Base-by-base conservation (phyloP, 345 rosid species). In the Citrus sp. region DNA sequence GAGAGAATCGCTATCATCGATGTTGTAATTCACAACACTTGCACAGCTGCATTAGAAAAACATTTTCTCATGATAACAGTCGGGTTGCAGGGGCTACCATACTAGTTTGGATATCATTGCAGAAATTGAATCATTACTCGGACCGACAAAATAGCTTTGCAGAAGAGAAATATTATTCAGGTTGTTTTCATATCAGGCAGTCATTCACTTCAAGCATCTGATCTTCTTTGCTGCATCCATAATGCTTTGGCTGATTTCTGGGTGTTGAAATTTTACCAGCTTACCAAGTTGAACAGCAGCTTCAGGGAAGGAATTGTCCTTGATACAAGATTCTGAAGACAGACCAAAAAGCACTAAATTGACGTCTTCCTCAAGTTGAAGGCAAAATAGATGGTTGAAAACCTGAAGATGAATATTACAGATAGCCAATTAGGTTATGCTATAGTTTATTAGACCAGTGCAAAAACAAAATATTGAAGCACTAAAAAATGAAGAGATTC, bases 301-400 rank as follows among this genome's bases (percentile, higher is more conserved):
- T 70, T 78, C 84, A 6, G 88, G 83, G 75, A 89, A 85, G 78
- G 81, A 75, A 51, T 82, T 86, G 59, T 92, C 90, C 24, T 64
- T 25, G n/a, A 84, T 72, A 62, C 64, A 80, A 69, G 77, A 72
- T 34, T 87, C 91, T 9, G 90, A 90, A 78, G 89, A 78, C 63
- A 95, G 86, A 19, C 89, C 97, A 67, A 95, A 95, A 34, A 92
- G 85, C 64, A 93, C 89, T 70, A 90, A 71, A 78, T 95, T 95
- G 71, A 95, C 87, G 55, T 95, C 98, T 85, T 88, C 93, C 83
- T 95, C 94, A 2, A 95, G 91, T 87, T 93, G 89, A 84, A 95
- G 88, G 79, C 94, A 79, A 72, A 86, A 93, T 12, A 95, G 85
- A 76, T 82, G 92, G 86, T 74, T 86, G 60, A 95, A 95, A 37